These are phyloP conservation scores for Alternaria burnsii DNA, from an alignment of 2,329 filamentous ascomycete species.

Conservation along the genomic window DNA sequence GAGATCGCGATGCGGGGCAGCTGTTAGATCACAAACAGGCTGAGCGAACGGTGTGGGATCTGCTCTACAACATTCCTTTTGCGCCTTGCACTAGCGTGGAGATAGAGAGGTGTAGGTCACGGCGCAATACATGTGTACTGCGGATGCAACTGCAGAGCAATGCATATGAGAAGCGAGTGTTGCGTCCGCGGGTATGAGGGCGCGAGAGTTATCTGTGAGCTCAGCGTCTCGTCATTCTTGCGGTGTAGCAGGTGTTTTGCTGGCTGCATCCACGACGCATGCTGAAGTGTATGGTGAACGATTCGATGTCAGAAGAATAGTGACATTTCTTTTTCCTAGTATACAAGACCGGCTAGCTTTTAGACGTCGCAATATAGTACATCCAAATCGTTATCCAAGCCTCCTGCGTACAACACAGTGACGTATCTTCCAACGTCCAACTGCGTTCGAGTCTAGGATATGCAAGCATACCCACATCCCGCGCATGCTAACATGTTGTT, in stretches of 20 bases:
- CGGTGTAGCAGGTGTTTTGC: neutral
- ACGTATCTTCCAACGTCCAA: neutral
- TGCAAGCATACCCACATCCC: neutral
- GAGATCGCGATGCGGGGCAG: constrained; percentile 2
- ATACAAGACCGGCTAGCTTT: constrained; percentile 30
- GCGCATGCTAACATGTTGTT: neutral
- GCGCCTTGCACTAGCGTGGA: constrained; percentile 3
- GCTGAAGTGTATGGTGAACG: neutral
- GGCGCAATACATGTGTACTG: neutral
- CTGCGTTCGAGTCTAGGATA: neutral
- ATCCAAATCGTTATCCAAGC: constrained; percentile 18
- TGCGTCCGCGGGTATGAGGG: neutral
- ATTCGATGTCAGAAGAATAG: constrained; percentile 1
- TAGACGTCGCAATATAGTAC: constrained; percentile 21
- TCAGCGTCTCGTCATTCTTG: constrained; percentile 4
- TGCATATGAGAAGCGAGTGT: neutral
- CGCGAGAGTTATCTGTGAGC: neutral
- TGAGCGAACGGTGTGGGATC: constrained; percentile 1
- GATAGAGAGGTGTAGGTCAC: neutral
- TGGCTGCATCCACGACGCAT: constrained; percentile 1
- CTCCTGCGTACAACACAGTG: neutral
- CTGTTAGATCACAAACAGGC: neutral
- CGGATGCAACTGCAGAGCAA: neutral
- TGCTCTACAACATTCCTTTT: constrained; percentile 3
- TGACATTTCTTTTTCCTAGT: constrained; percentile 21